A percentile compares a stretch with the other conserved stretches of the same genome.
Conservation (phyloP, 2,329 filamentous ascomycete genomes). For the Zymoseptoria pseudotritici region DNA sequence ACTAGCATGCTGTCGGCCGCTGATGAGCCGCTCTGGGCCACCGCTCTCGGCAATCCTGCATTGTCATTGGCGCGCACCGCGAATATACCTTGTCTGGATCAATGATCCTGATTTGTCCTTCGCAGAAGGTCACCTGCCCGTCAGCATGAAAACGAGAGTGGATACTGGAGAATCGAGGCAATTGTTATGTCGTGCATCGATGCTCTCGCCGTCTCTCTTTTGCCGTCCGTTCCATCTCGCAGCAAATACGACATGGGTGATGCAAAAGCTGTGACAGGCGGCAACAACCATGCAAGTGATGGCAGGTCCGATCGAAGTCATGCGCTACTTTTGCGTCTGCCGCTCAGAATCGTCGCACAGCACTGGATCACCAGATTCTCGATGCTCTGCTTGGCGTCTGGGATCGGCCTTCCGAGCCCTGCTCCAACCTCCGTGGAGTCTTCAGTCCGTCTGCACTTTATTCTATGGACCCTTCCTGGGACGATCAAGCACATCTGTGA, state of each 20-base stretch:
- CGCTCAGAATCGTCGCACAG: conserved; percentile 1
- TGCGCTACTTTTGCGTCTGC: conserved; percentile 5
- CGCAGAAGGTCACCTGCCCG: background rate
- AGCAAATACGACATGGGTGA: background rate
- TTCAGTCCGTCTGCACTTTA: conserved; percentile 4
- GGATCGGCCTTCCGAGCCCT: conserved; percentile 11
- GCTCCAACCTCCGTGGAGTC: conserved; percentile 8
- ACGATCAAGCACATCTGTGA: background rate
- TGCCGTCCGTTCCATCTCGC: background rate
- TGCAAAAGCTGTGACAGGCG: conserved; percentile 2
- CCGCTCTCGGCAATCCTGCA: background rate
- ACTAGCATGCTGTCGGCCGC: background rate
- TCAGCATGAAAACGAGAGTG: background rate
- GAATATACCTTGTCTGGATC: background rate
- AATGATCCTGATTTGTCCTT: background rate
- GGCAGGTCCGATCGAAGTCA: conserved; percentile 12
- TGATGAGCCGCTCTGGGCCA: background rate
- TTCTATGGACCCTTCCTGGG: background rate
- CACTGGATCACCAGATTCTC: conserved; percentile 9
- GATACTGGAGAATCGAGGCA: background rate
- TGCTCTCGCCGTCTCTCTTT: background rate
- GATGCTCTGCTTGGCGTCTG: conserved; percentile 12
- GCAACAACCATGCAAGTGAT: conserved; percentile 2
- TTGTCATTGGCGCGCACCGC: background rate
- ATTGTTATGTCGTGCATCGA: background rate